Percentiles rank a stretch among this genome's conserved stretches.
Evolutionary conservation across 805 yeast genomes (phyloP).

Genomic region (Saccharomycopsis oosterbeekiorum): DNA sequence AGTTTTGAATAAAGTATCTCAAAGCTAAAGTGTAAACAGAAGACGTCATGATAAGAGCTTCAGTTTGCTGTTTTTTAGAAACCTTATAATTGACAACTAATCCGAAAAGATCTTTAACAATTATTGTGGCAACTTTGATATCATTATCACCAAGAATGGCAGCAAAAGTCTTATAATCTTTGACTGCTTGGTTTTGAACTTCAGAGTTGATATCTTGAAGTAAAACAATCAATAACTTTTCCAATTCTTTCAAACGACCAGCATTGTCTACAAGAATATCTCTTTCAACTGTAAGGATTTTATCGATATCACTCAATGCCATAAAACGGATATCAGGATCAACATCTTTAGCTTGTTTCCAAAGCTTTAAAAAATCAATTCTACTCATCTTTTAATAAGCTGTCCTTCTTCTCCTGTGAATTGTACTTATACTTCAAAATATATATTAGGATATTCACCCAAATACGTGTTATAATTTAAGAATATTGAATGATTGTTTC

Average conservation of each 20-base stretch:
- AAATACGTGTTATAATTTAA: too few species aligned
- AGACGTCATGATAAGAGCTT: constrained; percentile 7
- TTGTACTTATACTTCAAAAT: too few species aligned
- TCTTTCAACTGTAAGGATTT: constrained; percentile 24
- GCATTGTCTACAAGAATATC: neutral
- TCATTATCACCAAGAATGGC: neutral
- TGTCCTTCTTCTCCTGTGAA: too few species aligned
- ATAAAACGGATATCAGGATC: constrained; percentile 79
- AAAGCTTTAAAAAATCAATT: neutral
- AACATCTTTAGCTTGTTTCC: constrained; percentile 32
- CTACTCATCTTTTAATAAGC: neutral
- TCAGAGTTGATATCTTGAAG: constrained; percentile 13
- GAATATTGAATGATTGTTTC: too few species aligned
- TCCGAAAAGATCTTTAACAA: neutral
- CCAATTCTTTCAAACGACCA: neutral
- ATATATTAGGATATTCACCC: too few species aligned
- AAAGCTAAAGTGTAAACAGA: constrained; percentile 14
- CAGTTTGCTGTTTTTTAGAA: neutral
- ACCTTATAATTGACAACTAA: neutral
- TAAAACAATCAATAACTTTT: neutral
- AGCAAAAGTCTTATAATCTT: constrained; percentile 7
- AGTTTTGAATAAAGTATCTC: constrained; percentile 14
- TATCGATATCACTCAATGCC: constrained; percentile 70
- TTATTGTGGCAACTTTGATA: neutral
- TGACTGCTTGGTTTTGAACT: constrained; percentile 18